Conservation (phyloP, 176 grass and related monocot genomes). For the Chloris gayana region DNA sequence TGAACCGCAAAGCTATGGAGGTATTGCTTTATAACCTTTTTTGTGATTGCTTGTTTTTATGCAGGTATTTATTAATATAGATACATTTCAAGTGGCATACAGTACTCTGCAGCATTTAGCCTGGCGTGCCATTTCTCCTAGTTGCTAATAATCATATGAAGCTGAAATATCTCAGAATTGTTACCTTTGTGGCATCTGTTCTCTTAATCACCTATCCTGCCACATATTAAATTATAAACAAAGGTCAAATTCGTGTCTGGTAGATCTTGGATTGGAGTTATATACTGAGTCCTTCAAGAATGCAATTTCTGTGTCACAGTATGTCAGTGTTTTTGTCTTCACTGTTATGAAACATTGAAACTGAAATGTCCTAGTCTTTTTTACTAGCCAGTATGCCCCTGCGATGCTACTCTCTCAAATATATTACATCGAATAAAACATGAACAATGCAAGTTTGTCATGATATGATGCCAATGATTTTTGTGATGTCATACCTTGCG, state of each 20-base stretch:
- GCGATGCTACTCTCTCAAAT: too few species aligned
- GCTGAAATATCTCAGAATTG: slow-evolving; percentile 10
- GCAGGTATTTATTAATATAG: not conserved
- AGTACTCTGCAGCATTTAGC: slow-evolving; percentile 19
- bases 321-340: slow-evolving; percentile 61
- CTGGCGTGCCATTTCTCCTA: not conserved
- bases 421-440: too few species aligned
- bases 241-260: not conserved
- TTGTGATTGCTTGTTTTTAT: not conserved
- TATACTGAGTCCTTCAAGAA: not conserved
- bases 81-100: not conserved
- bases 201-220: not conserved
- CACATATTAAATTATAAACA: slow-evolving; percentile 11
- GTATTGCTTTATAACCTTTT: slow-evolving; percentile 32
- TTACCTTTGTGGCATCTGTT: not conserved
- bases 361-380: too few species aligned
- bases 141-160: slow-evolving; percentile 9
- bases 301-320: slow-evolving; percentile 41
- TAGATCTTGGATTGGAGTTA: not conserved
- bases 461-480: too few species aligned
- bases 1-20: slow-evolving; percentile 48
- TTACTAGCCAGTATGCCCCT: not conserved
- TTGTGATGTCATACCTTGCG: too few species aligned
- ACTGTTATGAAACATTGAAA: slow-evolving; percentile 53
- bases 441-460: too few species aligned